phyloP scores from a whole-genome alignment of 805 yeast genomes.

The Candida schatavii region DNA sequence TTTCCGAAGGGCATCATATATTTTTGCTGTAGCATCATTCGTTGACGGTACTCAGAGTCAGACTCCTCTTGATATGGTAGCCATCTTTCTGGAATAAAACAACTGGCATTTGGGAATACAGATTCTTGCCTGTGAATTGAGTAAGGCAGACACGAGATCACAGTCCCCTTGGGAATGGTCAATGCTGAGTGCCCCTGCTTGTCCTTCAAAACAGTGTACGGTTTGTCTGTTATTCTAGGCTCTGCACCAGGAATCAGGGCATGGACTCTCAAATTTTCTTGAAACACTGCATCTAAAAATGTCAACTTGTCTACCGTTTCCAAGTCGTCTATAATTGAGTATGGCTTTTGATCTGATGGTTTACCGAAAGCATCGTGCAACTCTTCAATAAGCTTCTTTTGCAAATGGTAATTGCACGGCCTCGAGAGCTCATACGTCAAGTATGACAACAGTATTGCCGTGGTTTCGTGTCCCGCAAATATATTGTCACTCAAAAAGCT shows the following conservation, averaged over 20 bases:
- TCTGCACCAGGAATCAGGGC: conserved; percentile 75
- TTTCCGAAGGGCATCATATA: conserved; percentile 69
- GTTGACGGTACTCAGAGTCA: conserved; percentile 22
- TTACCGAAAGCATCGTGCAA: conserved; percentile 32
- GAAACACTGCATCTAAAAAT: conserved; percentile 56
- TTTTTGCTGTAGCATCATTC: conserved; percentile 46
- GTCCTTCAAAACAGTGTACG: conserved; percentile 25
- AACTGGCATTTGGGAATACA: conserved; percentile 51
- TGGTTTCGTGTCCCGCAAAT: conserved; percentile 77
- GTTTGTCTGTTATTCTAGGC: conserved; percentile 48
- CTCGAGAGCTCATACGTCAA: conserved; percentile 57
- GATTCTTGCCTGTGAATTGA: conserved; percentile 52
- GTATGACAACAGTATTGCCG: conserved; percentile 63
- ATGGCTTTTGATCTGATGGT: conserved; percentile 11
- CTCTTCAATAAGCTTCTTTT: conserved; percentile 48
- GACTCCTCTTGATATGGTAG: conserved; percentile 35
- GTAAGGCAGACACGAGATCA: conserved; percentile 65
- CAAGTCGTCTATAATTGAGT: conserved; percentile 23
- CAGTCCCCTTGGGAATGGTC: conserved; percentile 50
- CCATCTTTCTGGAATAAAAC: conserved; percentile 67
- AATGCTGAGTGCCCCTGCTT: conserved; percentile 19
- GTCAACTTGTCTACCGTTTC: conserved; percentile 54
- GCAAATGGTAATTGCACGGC: conserved; percentile 45
- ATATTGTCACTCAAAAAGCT: conserved; percentile 55
- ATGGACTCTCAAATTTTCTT: conserved; percentile 61